A percentile compares a stretch with the other conserved stretches of the same genome.
Evolutionary conservation across 2,329 filamentous ascomycete species (phyloP).

Genomic region (Trichoderma sp.): DNA sequence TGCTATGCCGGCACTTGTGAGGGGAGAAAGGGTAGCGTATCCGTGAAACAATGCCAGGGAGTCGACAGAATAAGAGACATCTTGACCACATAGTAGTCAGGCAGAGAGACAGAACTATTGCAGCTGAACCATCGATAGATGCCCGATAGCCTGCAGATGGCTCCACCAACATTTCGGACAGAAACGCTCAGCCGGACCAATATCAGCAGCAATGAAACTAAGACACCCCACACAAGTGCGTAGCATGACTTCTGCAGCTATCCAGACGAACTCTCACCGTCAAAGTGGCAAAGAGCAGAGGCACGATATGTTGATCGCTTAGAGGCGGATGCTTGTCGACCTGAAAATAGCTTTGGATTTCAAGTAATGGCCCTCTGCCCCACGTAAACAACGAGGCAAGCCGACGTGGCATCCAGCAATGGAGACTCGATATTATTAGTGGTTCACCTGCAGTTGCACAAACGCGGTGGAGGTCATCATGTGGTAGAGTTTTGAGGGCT

Average conservation of each 20-base stretch:
- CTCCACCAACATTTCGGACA: conserved; percentile 7
- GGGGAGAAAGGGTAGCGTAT: background rate
- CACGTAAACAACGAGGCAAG: conserved; percentile 5
- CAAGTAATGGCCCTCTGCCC: background rate
- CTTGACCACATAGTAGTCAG: background rate
- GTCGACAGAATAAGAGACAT: background rate
- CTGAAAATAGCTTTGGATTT: background rate
- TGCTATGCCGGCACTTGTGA: background rate
- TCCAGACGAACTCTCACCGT: background rate
- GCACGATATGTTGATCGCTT: background rate
- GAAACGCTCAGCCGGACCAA: background rate
- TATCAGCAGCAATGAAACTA: background rate
- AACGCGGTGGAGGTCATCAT: background rate
- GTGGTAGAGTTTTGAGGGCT: background rate
- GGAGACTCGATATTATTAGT: background rate
- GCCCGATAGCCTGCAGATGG: conserved; percentile 3
- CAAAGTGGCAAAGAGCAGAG: background rate
- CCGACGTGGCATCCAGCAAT: conserved; percentile 4
- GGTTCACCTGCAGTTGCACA: background rate
- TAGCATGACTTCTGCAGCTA: background rate
- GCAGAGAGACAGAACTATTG: background rate
- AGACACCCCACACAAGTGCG: background rate
- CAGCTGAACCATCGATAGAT: background rate
- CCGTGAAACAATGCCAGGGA: background rate
- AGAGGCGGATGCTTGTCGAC: background rate